Base-by-base conservation (phyloP, 768 basidiomycete genomes). In the Tricholoma sp. region DNA sequence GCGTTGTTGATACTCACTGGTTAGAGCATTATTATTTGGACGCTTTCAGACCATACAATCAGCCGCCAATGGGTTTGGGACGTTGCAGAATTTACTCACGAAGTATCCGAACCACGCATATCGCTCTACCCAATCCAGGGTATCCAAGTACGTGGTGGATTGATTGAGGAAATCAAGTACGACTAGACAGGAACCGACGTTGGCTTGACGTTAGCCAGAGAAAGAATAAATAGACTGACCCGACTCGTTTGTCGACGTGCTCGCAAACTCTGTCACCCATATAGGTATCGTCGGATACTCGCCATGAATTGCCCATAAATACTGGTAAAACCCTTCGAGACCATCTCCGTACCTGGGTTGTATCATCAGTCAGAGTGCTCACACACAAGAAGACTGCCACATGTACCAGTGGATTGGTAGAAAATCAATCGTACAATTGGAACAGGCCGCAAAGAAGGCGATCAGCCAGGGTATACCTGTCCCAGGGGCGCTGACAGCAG, bases 201-300 rank as follows among this genome's bases (percentile, higher is more conserved):
- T 13, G 28, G 31, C 47, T 49, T 7, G 29, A 49, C 28, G 36
- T 20, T n/a, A 37, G 24, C 20, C 17, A 31, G 20, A 15, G 10
- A 24, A 48, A 51, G 50, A 20, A 31, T 6, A 8, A 4, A 39
- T 15, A 48, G 29, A 13, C 70, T 52, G 47, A 75, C 77, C 76
- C 44, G 69, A 69, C 49, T 70, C 68, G 62, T 78, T 79, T 45
- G 70, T 65, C 33, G 80, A 79, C 47, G 78, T 82, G 55, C 82
- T 81, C 0, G 81, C 82, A 65, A 74, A 86, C 60, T 86, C 85
- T 4, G 85, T 86, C 5, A 88, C 75, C 85, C 85, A 88, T 15
- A 86, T 70, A 2, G 82, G 78, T 29, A 69, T 68, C 47, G 82
- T 58, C 52, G 76, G 78, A 57, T 75, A 86, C 7, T 75, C 68